Evolutionary conservation across 352 stramenopile species (phyloP).

Genomic region (Thraustochytrium striatum): DNA sequence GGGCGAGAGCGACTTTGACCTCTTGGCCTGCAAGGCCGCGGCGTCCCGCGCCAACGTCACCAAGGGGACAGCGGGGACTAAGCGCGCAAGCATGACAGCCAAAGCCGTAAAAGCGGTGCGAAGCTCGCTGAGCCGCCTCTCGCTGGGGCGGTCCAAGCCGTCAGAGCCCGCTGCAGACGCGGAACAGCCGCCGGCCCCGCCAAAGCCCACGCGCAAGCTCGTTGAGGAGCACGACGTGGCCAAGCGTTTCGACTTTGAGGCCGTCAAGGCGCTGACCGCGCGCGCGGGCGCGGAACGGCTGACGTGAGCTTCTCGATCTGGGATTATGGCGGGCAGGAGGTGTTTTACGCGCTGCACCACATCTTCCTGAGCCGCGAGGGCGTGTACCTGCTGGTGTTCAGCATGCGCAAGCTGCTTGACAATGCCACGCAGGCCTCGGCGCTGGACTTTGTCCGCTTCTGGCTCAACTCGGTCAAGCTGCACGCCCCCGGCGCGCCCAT

Average conservation of each 20-base stretch:
- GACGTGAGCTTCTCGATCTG: conserved; percentile 45
- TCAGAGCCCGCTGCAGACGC: not conserved
- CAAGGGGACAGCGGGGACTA: too few species aligned
- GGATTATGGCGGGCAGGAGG: conserved; percentile 47
- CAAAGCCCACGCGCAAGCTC: not conserved
- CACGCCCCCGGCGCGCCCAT: conserved; percentile 27
- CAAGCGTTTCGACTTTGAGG: not conserved
- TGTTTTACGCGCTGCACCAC: conserved; percentile 49
- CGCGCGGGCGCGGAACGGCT: not conserved
- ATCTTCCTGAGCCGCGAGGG: conserved; percentile 44
- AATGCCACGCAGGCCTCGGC: not conserved
- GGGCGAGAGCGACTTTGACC: conserved; percentile 27
- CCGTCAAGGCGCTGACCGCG: not conserved
- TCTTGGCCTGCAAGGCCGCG: conserved; percentile 2
- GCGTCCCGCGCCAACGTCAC: not conserved
- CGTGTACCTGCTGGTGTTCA: conserved; percentile 37
- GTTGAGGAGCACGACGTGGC: not conserved
- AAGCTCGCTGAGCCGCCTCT: not conserved
- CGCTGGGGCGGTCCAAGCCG: not conserved
- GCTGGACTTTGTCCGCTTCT: conserved; percentile 34
- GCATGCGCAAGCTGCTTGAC: conserved; percentile 26
- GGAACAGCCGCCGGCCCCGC: not conserved
- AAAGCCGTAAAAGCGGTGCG: not conserved
- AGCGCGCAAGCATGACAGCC: too few species aligned
- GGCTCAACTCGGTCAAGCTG: conserved; percentile 44